Percentiles rank a stretch among this genome's conserved stretches.
These are phyloP conservation scores for Huntiella bhutanensis DNA, from an alignment of 2,329 filamentous ascomycete species.

Conservation along the genomic window DNA sequence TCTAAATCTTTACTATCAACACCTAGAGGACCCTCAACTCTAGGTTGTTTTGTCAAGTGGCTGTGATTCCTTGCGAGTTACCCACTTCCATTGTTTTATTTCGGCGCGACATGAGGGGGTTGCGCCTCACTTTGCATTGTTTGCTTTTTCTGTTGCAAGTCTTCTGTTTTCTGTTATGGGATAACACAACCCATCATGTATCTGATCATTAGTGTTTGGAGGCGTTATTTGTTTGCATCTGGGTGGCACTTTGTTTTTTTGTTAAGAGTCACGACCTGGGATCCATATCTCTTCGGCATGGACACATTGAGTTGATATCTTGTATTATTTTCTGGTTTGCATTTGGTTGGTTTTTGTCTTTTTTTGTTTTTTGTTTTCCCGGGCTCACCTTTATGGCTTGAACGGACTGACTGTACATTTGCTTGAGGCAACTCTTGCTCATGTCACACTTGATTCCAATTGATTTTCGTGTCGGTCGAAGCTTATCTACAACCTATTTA, in stretches of 20 bases:
- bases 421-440: not conserved
- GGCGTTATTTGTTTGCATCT: no score
- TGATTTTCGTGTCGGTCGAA: no score
- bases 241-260: no score
- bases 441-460: no score
- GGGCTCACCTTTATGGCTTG: not conserved
- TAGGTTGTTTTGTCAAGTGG: no score
- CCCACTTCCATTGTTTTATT: no score
- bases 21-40: no score
- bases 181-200: not conserved
- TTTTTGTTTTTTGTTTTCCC: not conserved
- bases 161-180: not conserved
- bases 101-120: no score
- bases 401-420: not conserved
- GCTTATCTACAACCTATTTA: no score
- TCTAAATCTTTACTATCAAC: not conserved
- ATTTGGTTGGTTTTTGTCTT: not conserved
- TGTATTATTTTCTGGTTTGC: not conserved
- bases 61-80: no score
- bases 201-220: not conserved
- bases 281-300: not conserved
- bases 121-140: not conserved
- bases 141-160: not conserved
- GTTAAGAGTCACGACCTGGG: no score
- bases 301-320: not conserved